Evolutionary conservation across 1,284 basidiomycete genomes (phyloP).

Genomic region (Ustilago shanxiensis): DNA sequence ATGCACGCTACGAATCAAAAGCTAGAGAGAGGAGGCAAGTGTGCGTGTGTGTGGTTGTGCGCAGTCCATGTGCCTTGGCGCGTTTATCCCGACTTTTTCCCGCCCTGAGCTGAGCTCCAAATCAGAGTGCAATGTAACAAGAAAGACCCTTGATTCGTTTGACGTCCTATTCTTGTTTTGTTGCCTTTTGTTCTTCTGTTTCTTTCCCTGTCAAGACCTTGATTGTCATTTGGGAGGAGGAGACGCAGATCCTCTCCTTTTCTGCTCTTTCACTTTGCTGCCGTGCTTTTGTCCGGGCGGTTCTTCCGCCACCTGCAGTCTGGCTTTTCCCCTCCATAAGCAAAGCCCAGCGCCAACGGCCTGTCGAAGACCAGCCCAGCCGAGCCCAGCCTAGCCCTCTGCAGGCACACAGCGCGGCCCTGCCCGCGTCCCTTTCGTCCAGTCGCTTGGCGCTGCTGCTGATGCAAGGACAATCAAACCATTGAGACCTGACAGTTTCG

Average conservation of each 20-base stretch:
- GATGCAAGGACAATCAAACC: not conserved
- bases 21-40: not conserved
- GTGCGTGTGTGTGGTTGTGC: not conserved
- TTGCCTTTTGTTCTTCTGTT: not conserved
- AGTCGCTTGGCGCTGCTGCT: not conserved
- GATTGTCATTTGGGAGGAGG: too few species aligned
- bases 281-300: slow-evolving; percentile 1
- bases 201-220: not conserved
- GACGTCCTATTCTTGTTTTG: not conserved
- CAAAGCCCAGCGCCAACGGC: too few species aligned
- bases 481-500: not conserved
- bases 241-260: too few species aligned
- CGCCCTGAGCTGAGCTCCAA: not conserved
- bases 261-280: not conserved
- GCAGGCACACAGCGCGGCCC: too few species aligned
- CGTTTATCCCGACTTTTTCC: slow-evolving; percentile 3
- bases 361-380: not conserved
- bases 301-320: slow-evolving; percentile 4
- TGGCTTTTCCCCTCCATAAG: not conserved
- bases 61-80: not conserved
- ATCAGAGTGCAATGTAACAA: not conserved
- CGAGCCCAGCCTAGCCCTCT: too few species aligned
- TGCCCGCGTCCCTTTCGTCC: not conserved
- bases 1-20: too few species aligned
- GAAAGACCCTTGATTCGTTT: not conserved